Evolutionary conservation across 148 eudicot species (phyloP), one percentile per base, ranked within the genome.

Genomic region (Vaccinium corymbosum): DNA sequence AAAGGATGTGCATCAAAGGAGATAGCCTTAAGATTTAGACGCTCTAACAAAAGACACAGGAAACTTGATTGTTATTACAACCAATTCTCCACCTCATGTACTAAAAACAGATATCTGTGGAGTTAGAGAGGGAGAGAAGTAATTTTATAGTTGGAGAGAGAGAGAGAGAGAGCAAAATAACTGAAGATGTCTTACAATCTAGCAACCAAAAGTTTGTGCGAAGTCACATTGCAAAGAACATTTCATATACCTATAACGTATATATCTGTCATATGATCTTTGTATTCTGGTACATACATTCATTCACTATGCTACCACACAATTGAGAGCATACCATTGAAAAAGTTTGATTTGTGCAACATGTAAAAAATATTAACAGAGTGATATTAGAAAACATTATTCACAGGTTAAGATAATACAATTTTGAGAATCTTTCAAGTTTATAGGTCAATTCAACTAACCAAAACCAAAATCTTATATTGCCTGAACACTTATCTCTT

Each of bases 311-410:
- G 50, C 29, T 81, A 50, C 75, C 57, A 81, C 3, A 46, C 42
- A 81, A 81, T 42, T 25, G 51, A 14, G 55, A 61, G 4, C 46
- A 49, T 50, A 3, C 27, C 14, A 46, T 16, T 12, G 12, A 19
- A 57, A 80, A 38, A 46, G 50, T 64, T 46, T 13, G 22, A 13
- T 38, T 80, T 14, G 10, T 38, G 29, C 72, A 80, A 42, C 3
- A 42, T 20, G 51, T 25, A 76, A 22, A 66, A 22, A 66, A 22
- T 22, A 3, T 76, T 11, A 4, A 49, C 50, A 15, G 35, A 71
- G 52, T 46, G 32, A 84, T 71, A 38, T 59, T n/a, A 74, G 10
- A 73, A 22, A 80, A 74, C 55, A 85, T 32, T 16, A 78, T 64
- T 15, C 16, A 77, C 48, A 29, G 64, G 52, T n/a, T 15, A 42